Evolutionary conservation across 164 flowering plant species (phyloP).

Genomic region (Aristolochia fimbriata): DNA sequence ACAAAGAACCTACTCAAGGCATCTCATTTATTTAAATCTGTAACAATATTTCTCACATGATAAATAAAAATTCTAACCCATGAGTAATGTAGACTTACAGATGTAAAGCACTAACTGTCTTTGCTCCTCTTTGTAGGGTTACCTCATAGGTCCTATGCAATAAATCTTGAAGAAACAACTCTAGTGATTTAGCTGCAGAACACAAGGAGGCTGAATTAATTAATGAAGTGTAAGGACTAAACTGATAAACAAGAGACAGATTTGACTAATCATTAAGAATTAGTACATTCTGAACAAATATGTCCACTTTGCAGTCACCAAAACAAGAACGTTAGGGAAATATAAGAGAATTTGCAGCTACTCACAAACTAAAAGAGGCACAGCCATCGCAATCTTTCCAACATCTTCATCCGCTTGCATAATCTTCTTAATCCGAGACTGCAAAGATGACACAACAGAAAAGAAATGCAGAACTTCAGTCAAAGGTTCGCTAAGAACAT

Average conservation of each 20-base stretch:
- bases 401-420: conserved; percentile 19
- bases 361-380: conserved; percentile 16
- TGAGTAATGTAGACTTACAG: conserved; percentile 5
- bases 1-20: neutral
- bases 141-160: conserved; percentile 14
- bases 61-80: too few species aligned
- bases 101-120: conserved; percentile 15
- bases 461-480: too few species aligned
- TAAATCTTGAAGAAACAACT: conserved; percentile 16
- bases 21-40: neutral
- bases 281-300: too few species aligned
- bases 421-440: conserved; percentile 17
- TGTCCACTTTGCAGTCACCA: neutral
- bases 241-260: neutral
- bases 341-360: neutral
- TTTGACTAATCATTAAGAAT: neutral
- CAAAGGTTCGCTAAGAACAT: too few species aligned
- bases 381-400: conserved; percentile 16
- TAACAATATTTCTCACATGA: neutral
- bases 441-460: neutral
- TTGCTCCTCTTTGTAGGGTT: conserved; percentile 15
- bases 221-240: neutral
- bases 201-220: neutral
- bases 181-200: conserved; percentile 14
- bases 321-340: neutral